Percentiles rank a stretch among this genome's conserved stretches.
Conservation (phyloP, 2,329 filamentous ascomycete species). For the Cordyceps javanica region DNA sequence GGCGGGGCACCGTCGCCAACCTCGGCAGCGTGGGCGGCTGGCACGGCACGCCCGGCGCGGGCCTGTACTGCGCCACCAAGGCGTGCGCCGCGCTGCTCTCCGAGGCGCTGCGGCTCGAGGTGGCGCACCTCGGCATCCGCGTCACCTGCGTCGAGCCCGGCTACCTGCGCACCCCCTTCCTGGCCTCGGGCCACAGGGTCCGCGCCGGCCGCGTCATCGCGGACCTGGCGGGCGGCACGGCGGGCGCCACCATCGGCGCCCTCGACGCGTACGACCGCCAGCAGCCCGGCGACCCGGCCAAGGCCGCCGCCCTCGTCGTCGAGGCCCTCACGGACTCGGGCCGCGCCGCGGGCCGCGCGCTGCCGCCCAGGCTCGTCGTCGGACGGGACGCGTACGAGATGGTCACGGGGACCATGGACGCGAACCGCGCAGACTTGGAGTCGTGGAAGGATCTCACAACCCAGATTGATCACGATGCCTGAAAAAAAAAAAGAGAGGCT, state of each 20-base stretch:
- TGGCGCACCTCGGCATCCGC: constrained; percentile 38
- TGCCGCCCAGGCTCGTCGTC: constrained; percentile 49
- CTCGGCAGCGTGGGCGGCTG: constrained; percentile 44
- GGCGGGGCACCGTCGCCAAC: constrained; percentile 30
- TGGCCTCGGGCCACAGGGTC: constrained; percentile 29
- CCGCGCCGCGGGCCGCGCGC: constrained; percentile 36
- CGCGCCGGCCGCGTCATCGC: constrained; percentile 25
- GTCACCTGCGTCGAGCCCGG: constrained; percentile 43
- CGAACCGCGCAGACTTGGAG: constrained; percentile 36
- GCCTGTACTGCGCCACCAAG: constrained; percentile 40
- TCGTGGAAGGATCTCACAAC: constrained; percentile 37
- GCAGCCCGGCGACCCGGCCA: constrained; percentile 49
- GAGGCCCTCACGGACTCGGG: constrained; percentile 49
- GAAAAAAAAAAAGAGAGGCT: too few species aligned
- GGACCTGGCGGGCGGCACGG: constrained; percentile 23
- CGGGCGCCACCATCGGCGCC: constrained; percentile 21
- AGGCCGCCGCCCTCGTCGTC: constrained; percentile 45
- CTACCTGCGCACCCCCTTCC: constrained; percentile 46
- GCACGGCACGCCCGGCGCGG: constrained; percentile 29
- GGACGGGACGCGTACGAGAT: constrained; percentile 43
- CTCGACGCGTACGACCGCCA: constrained; percentile 35
- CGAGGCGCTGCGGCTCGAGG: constrained; percentile 37
- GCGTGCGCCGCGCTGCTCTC: constrained; percentile 38
- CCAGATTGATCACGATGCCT: background rate
- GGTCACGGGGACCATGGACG: constrained; percentile 37